Base-by-base conservation (phyloP, 2,329 filamentous ascomycete species). In the Monascus ruber region DNA sequence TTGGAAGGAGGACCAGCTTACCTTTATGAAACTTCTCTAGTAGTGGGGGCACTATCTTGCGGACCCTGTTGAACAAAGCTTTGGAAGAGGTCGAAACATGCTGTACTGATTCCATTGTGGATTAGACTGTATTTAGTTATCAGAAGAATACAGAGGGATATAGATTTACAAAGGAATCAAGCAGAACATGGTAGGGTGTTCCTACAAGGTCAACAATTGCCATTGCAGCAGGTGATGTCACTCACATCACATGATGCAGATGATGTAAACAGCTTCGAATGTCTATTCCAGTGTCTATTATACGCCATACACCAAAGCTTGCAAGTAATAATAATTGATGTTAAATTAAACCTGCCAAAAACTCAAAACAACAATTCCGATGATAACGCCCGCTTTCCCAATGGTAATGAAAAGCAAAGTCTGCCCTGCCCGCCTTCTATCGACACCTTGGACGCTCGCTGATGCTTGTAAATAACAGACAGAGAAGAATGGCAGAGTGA, bases 21-120 rank as follows among this genome's bases (percentile, higher is more conserved):
- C 89, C 91, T 73, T 98, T 98, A 66, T 96, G 91, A 59, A 96
- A 96, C 57, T 77, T 85, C 59, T 91, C 85, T 39, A 95, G 75
- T 85, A 98, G 85, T 7, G 91, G 91, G 47, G 91, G 91, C 43
- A 98, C 77, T 70, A 98, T 83, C 59, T 82, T 85, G 72, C 82
- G 83, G 56, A 88, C 86, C 64, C 85, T 89, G 49, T 71, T 66
- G 41, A 98, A 70, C 38, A 94, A 69, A 51, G 83, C 79, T 63
- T 79, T 84, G 24, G 87, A 85, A 25, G 79, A 68, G 47, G 75
- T 65, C 45, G 82, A 80, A 74, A 86, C 47, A 47, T 63, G 57
- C 29, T 59, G 58, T 34, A 51, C 49, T 5, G 55, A 47, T 34
- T 61, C 58, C 51, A 62, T 61, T 27, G 6, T 49, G 36, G n/a